Evolutionary conservation across 257 asterid genomes (phyloP).

Genomic region (Osmanthus fragrans): DNA sequence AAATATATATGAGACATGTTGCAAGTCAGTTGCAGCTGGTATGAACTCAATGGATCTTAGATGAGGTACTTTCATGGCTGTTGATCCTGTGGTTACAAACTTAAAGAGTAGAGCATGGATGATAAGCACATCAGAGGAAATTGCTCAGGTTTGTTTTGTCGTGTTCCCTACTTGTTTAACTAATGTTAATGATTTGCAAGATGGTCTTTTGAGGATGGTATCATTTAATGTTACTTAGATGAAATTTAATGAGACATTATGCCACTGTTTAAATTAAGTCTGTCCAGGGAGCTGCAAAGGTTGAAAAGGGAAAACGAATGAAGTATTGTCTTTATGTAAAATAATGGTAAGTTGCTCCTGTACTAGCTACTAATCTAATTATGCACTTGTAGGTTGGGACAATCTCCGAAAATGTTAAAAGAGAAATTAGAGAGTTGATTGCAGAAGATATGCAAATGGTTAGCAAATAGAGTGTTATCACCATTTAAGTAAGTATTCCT

Average conservation of each 20-base stretch:
- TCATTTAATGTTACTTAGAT: background rate
- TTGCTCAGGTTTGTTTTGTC: constrained; percentile 44
- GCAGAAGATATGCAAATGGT: constrained; percentile 70
- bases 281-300: background rate
- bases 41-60: constrained; percentile 68
- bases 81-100: constrained; percentile 50
- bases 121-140: constrained; percentile 62
- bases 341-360: background rate
- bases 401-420: constrained; percentile 60
- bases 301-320: background rate
- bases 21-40: constrained; percentile 74
- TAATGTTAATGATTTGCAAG: background rate
- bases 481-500: constrained; percentile 49
- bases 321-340: background rate
- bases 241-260: background rate
- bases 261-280: background rate
- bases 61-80: constrained; percentile 61
- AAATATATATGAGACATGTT: constrained; percentile 16
- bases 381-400: constrained; percentile 48
- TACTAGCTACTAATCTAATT: background rate
- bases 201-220: background rate
- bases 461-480: constrained; percentile 68
- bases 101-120: constrained; percentile 55
- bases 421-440: constrained; percentile 61
- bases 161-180: background rate